Evolutionary conservation across 2,329 filamentous ascomycete genomes (phyloP).

Genomic region (Arthrinium phaeospermum): DNA sequence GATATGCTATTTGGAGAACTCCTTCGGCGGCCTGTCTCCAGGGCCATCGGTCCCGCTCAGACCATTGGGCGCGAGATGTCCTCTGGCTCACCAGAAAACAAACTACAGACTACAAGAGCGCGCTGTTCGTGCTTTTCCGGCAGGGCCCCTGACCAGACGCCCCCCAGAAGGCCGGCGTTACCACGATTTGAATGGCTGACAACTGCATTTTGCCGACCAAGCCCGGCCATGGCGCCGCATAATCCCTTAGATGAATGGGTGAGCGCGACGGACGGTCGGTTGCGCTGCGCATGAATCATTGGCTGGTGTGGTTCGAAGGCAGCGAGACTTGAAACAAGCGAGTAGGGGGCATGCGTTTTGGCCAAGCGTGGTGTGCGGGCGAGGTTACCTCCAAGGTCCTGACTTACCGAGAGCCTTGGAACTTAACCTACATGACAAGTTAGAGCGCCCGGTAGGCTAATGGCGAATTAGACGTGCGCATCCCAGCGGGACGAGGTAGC

Average conservation of each 20-base stretch:
- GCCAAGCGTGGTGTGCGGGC: slow-evolving; percentile 16
- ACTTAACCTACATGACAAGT: not conserved
- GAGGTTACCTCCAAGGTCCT: not conserved
- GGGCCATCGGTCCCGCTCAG: slow-evolving; percentile 1
- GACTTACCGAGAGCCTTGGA: not conserved
- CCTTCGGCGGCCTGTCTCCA: slow-evolving; percentile 8
- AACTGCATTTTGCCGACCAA: slow-evolving; percentile 7
- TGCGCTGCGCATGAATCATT: slow-evolving; percentile 17
- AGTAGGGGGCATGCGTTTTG: slow-evolving; percentile 17
- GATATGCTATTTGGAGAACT: slow-evolving; percentile 17
- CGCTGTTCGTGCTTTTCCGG: slow-evolving; percentile 1
- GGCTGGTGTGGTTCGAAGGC: slow-evolving; percentile 11
- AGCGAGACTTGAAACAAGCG: slow-evolving; percentile 15
- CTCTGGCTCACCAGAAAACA: not conserved
- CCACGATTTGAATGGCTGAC: slow-evolving; percentile 17
- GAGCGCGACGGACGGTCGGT: not conserved
- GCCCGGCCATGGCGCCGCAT: slow-evolving; percentile 20
- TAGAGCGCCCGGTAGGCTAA: not conserved
- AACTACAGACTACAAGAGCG: not conserved
- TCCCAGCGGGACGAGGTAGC: not conserved
- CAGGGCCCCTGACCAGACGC: slow-evolving; percentile 1
- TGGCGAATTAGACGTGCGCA: slow-evolving; percentile 9
- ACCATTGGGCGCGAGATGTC: slow-evolving; percentile 12
- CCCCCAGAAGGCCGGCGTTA: slow-evolving; percentile 16
- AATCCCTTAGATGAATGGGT: slow-evolving; percentile 16